Evolutionary conservation across 2,329 filamentous ascomycete genomes (phyloP), one percentile per base, ranked within the genome.

Genomic region (Bisporella sp.): DNA sequence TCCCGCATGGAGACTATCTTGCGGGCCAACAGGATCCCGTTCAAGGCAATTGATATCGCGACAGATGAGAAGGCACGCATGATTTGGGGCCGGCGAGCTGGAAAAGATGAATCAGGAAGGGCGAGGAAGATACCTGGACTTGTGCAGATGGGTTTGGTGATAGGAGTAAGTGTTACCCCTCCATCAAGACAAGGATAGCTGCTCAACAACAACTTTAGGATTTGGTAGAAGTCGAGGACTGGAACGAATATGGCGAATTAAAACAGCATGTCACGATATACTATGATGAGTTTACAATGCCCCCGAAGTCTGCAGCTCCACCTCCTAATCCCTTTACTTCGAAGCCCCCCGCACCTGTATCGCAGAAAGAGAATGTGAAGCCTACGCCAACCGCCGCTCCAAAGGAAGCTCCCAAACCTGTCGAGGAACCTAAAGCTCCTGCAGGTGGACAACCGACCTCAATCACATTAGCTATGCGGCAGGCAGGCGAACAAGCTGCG

Each of bases 181-280:
- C 30, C 48, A 47, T 6, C 31, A 21, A 21, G 21, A 21, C 21
- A 21, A 21, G 21, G 21, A 46, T 30, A 31, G n/a, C 7, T 37
- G 13, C 35, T 40, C 12, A 41, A 32, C 41, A 44, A 63, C 48
- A 12, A 41, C 43, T 56, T 40, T 57, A 96, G 91, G 93, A 96
- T 67, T 78, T 96, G 46, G 86, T 92, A 57, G 85, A 97, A 69
- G 82, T 97, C 56, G 93, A 99, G 71, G 93, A 99, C 67, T 97
- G 92, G 93, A 99, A 99, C 73, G 93, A 99, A 68, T 96, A 95
- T 69, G 90, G 90, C 69, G 92, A 97, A 71, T 79, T 99, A 54
- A 89, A 90, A 68, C 82, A 92, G 69, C 86, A 92, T 62, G 82
- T 97, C 61, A 82, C 76, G 54, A 79, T 85, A 59, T 81, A 78